phyloP scores from a whole-genome alignment of 1,284 basidiomycete species.

The Spongiforma sp. region DNA sequence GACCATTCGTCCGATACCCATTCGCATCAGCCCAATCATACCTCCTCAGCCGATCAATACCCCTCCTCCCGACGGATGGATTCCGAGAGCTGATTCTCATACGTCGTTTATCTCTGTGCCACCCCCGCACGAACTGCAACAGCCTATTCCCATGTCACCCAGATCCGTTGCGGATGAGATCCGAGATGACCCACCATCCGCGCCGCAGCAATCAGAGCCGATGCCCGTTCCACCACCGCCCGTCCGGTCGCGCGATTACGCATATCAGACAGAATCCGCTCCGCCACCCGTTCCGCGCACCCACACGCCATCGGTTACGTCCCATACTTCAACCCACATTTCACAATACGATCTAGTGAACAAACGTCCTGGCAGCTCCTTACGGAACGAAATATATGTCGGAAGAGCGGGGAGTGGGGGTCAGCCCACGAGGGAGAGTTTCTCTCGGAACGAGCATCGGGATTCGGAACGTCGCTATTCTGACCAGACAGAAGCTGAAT shows the following conservation, averaged over 20 bases:
- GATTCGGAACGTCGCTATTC: conserved; percentile 18
- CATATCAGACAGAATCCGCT: conserved; percentile 27
- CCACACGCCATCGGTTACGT: conserved; percentile 28
- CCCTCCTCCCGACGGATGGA: conserved; percentile 43
- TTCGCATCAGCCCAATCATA: conserved; percentile 27
- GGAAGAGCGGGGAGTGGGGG: conserved; percentile 31
- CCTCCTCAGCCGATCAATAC: conserved; percentile 20
- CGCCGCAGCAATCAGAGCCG: conserved; percentile 12
- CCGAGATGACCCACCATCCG: conserved; percentile 15
- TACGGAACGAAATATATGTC: conserved; percentile 32
- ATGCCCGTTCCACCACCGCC: conserved; percentile 31
- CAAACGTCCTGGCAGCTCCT: conserved; percentile 28
- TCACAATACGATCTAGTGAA: conserved; percentile 40
- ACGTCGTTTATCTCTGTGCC: conserved; percentile 41
- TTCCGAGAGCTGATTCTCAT: conserved; percentile 42
- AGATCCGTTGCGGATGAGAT: conserved; percentile 19
- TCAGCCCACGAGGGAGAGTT: conserved; percentile 23
- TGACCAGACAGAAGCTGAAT: conserved; percentile 32
- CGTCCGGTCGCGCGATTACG: conserved; percentile 35
- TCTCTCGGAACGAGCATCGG: conserved; percentile 22
- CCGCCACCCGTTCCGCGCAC: conserved; percentile 12
- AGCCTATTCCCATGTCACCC: conserved; percentile 31
- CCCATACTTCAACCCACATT: conserved; percentile 34
- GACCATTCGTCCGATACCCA: conserved; percentile 41
- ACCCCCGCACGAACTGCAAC: conserved; percentile 43